Evolutionary conservation across 106 monocot species (phyloP).

Genomic region (Posidonia australis): DNA sequence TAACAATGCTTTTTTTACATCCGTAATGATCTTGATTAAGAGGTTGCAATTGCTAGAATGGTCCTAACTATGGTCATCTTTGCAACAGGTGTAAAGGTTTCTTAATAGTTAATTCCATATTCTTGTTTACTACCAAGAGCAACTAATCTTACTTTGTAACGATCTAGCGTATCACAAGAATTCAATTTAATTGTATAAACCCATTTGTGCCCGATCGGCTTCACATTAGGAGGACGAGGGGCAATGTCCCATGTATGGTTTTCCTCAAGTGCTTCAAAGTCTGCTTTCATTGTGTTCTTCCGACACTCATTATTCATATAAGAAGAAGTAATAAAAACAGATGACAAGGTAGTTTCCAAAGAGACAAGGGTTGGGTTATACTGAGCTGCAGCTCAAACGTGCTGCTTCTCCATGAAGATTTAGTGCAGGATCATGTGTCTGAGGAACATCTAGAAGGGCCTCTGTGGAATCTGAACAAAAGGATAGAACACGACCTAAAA

Average conservation of each 20-base stretch:
- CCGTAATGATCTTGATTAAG: neutral
- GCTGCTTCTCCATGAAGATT: too few relatives aligned
- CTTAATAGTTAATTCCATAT: neutral
- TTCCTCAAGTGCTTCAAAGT: neutral
- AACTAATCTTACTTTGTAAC: neutral
- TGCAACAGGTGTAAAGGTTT: neutral
- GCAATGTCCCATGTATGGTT: conserved; percentile 6
- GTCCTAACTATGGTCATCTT: neutral
- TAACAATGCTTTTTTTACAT: too few relatives aligned
- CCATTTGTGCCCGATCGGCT: neutral
- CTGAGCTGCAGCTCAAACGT: too few relatives aligned
- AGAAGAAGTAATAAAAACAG: neutral
- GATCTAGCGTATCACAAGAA: neutral
- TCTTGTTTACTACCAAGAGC: neutral
- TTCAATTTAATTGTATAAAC: neutral
- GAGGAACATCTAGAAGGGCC: too few relatives aligned
- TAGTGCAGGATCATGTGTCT: too few relatives aligned
- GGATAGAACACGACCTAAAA: too few relatives aligned
- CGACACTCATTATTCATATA: neutral
- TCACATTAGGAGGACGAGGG: neutral
- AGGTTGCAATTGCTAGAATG: neutral
- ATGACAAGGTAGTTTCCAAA: neutral
- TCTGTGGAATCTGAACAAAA: too few relatives aligned
- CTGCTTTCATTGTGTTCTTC: neutral
- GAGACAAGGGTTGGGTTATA: neutral